Evolutionary conservation across 2,329 filamentous ascomycete genomes (phyloP), one percentile per base, ranked within the genome.

Genomic region (Penicillium brevicompactum): DNA sequence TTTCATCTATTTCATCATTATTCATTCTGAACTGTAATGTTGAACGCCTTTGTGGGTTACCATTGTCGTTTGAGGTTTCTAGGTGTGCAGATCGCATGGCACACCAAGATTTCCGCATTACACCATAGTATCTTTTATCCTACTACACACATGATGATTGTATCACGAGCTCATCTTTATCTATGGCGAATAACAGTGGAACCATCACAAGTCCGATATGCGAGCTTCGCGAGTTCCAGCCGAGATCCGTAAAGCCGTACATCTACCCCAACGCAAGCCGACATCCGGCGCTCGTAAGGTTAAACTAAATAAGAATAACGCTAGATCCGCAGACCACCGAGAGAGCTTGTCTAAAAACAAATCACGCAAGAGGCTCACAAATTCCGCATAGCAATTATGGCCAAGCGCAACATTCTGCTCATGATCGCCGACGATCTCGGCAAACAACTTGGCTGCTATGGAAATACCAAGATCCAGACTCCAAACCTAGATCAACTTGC

Each of bases 401-500:
- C 53, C 8, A 53, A 53, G 40, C 68, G 61, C 48, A 74, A 75
- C 50, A 70, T 72, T 59, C 67, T 78, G 1, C 63, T 76, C 3
- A 58, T 78, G 27, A 66, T 78, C 34, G 76, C 76, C 11, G 75
- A 78, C 55, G 75, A 78, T 55, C 67, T 78, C 14, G 75, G 76
- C 7, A 66, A 66, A 30, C 61, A 68, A 54, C 56, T 76, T 3
- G 67, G 67, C 38, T 75, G 69, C 60, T 77, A 76, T 16, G 50
- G 57, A 32, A 56, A 57, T 5, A 45, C 24, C n/a, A 34, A 45
- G 24, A 57, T 59, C 40, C 41, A 68, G 45, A 79, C 76, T 2
- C 76, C 76, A 13, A 61, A 76, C 50, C 52, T 78, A 5, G 75
- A 79, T 58, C 31, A 45, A 2, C 70, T 79, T 14, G 76, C 77